Percentiles rank a stretch among this genome's conserved stretches.
Evolutionary conservation across 1,284 basidiomycete species (phyloP).

Genomic region (Butyriboletus appendiculatus): DNA sequence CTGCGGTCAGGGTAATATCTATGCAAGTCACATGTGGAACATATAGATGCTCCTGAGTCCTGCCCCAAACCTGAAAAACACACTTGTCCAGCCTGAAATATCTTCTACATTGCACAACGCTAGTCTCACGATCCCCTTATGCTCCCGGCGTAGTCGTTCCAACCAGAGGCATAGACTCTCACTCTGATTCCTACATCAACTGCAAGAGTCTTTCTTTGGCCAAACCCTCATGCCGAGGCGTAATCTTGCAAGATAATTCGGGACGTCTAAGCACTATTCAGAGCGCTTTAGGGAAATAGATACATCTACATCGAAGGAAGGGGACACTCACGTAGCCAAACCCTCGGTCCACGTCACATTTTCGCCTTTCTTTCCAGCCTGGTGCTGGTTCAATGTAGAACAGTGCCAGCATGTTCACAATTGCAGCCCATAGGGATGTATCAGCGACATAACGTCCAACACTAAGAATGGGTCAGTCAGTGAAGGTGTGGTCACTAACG

Average conservation of each 20-base stretch:
- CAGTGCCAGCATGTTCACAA: slow-evolving; percentile 11
- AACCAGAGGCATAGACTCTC: neutral
- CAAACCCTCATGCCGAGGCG: slow-evolving; percentile 5
- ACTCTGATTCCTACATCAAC: neutral
- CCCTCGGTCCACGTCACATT: slow-evolving; percentile 6
- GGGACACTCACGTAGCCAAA: slow-evolving; percentile 9
- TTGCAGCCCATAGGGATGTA: slow-evolving; percentile 10
- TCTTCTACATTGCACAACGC: no score
- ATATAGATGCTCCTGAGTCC: neutral
- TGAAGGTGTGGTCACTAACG: neutral
- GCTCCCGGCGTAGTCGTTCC: neutral
- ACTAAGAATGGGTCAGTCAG: neutral
- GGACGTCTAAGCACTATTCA: slow-evolving; percentile 4
- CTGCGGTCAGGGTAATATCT: neutral
- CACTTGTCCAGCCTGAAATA: neutral
- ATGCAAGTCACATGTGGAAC: neutral
- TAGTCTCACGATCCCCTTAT: neutral
- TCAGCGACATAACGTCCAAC: slow-evolving; percentile 43
- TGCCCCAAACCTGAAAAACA: no score
- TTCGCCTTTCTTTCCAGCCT: slow-evolving; percentile 12
- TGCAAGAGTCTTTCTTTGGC: neutral
- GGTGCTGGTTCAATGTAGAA: slow-evolving; percentile 6
- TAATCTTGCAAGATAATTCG: slow-evolving; percentile 10
- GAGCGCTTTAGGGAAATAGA: neutral
- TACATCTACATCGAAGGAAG: neutral